These are phyloP conservation scores for Venturia pyrina DNA, from an alignment of 2,329 filamentous ascomycete genomes.

Conservation along the genomic window DNA sequence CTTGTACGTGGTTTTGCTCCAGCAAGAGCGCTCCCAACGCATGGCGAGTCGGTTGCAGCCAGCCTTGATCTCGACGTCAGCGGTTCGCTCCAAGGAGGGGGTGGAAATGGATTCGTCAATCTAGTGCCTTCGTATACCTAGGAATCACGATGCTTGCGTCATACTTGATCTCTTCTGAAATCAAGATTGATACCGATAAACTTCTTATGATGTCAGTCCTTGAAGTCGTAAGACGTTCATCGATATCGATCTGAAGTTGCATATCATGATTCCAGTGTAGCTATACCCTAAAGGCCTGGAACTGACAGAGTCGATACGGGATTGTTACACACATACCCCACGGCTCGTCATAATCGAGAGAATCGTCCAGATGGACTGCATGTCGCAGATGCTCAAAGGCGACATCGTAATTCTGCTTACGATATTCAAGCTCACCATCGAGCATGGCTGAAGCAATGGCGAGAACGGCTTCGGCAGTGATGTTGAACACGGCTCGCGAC, in stretches of 20 bases:
- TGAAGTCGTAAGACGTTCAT: background rate
- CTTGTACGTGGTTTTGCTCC: conserved; percentile 46
- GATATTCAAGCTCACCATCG: conserved; percentile 64
- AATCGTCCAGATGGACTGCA: conserved; percentile 51
- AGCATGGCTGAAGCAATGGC: conserved; percentile 53
- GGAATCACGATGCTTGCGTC: background rate
- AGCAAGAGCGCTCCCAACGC: conserved; percentile 60
- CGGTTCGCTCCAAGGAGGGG: background rate
- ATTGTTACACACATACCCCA: conserved; percentile 37
- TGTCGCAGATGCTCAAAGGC: conserved; percentile 51
- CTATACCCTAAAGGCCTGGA: background rate
- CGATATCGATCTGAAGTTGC: background rate
- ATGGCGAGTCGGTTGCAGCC: conserved; percentile 67
- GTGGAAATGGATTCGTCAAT: background rate
- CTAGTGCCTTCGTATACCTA: background rate
- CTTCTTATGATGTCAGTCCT: background rate
- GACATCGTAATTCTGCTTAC: conserved; percentile 44
- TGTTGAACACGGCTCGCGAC: conserved; percentile 59
- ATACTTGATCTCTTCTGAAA: background rate
- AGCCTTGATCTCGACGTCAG: conserved; percentile 28
- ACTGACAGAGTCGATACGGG: background rate
- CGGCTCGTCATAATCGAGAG: conserved; percentile 60
- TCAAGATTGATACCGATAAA: background rate
- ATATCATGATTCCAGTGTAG: background rate
- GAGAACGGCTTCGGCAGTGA: conserved; percentile 54